These are phyloP conservation scores for Coniophora puteana DNA, from an alignment of 1,284 basidiomycete genomes.

Conservation along the genomic window DNA sequence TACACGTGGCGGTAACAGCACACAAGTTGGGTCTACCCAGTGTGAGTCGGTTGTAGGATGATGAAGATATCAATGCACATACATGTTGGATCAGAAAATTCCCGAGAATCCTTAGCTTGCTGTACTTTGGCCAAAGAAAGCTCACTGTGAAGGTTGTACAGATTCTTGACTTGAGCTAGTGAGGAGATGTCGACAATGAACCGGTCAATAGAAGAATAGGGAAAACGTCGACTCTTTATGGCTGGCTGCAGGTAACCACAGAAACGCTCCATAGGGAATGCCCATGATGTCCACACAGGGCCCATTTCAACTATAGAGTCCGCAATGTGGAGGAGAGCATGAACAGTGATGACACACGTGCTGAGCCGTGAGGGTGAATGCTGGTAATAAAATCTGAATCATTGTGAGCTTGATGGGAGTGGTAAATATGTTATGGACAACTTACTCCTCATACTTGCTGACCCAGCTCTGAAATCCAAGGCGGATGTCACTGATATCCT, in stretches of 20 bases:
- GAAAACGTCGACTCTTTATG: conserved; percentile 21
- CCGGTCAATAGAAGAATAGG: conserved; percentile 20
- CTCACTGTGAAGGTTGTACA: background rate
- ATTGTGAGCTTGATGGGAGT: background rate
- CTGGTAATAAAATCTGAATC: conserved; percentile 26
- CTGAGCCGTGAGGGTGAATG: conserved; percentile 13
- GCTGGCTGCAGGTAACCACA: conserved; percentile 21
- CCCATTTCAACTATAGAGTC: conserved; percentile 15
- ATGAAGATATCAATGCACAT: no score
- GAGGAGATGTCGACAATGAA: conserved; percentile 3
- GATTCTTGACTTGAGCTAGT: conserved; percentile 1
- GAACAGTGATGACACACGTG: conserved; percentile 21
- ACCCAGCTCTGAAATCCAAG: conserved; percentile 27
- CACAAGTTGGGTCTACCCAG: no score
- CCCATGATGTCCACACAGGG: conserved; percentile 27
- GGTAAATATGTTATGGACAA: background rate
- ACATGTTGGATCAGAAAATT: background rate
- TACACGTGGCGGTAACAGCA: no score
- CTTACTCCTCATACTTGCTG: conserved; percentile 26
- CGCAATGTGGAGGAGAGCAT: conserved; percentile 25
- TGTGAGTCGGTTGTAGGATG: no score
- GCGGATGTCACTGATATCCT: conserved; percentile 19
- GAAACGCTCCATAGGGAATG: conserved; percentile 27
- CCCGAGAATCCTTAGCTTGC: background rate
- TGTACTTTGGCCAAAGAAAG: background rate